Evolutionary conservation across 306 rosid species (phyloP), one percentile per base, ranked within the genome.

Genomic region (Lathyrus oleraceus): DNA sequence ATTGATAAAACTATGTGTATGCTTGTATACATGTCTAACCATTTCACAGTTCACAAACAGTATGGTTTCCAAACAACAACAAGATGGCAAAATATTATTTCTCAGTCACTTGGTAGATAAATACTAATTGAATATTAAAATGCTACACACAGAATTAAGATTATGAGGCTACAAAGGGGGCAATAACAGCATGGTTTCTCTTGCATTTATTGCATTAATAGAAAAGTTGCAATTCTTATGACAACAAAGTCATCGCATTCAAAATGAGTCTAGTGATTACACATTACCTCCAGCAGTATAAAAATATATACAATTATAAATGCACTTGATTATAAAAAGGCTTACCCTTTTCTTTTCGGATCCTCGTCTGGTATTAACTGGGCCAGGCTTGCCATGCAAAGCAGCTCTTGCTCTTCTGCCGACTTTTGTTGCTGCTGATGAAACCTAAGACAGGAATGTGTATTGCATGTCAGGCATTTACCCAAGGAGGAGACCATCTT

Each of bases 331-430:
- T 19, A 6, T 19, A 19, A 56, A 19, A 56, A 14, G 60, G 59
- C 80, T 25, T 68, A 83, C 98, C 87, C 84, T 94, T 79, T 88
- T 94, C 90, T 87, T 94, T 82, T 88, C 97, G 40, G 88, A 82
- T 30, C 79, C 86, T 45, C 91, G 89, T 82, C 85, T 90, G 51
- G 67, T 77, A 74, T 75, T 77, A 62, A 79, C 47, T 27, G 85
- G 75, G 62, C 85, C 84, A 39, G 81, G 87, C 75, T 88, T 90
- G 69, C 86, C 74, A 8, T 85, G 66, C 65, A 86, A 65, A 73
- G 87, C 73, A 56, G 78, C 91, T 61, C 86, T 74, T 4, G 84
- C 60, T 80, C 90, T 89, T 85, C 92, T 91, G 80, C 90, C 86
- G 47, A 86, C 74, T 83, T 84, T 94, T 78, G 87, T 73, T 69